phyloP scores from a whole-genome alignment of 2,329 filamentous ascomycete species.

The Lachnellula arida region DNA sequence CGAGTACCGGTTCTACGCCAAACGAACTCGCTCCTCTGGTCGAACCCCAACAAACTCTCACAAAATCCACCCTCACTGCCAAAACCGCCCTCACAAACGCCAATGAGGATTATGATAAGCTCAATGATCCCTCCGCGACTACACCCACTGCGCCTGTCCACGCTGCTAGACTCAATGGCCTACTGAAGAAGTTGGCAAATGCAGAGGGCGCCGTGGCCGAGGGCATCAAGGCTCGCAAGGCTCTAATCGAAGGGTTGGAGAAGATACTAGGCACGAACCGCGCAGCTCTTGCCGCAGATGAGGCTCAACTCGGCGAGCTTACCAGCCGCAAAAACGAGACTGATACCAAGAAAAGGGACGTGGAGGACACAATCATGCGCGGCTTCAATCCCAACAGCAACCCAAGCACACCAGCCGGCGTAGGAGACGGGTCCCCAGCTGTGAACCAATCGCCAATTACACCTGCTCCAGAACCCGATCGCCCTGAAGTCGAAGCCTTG shows the following conservation, averaged over 20 bases:
- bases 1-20: slow-evolving; percentile 56
- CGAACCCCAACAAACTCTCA: slow-evolving; percentile 65
- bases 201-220: slow-evolving; percentile 88
- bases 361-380: slow-evolving; percentile 87
- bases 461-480: slow-evolving; percentile 55
- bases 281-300: slow-evolving; percentile 63
- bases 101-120: slow-evolving; percentile 77
- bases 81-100: slow-evolving; percentile 66
- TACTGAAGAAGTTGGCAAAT: slow-evolving; percentile 83
- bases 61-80: slow-evolving; percentile 65
- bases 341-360: slow-evolving; percentile 78
- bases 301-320: slow-evolving; percentile 60
- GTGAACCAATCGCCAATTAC: slow-evolving; percentile 36
- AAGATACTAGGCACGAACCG: slow-evolving; percentile 74
- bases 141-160: slow-evolving; percentile 83
- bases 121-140: slow-evolving; percentile 64
- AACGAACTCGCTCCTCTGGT: slow-evolving; percentile 74
- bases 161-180: slow-evolving; percentile 79
- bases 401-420: slow-evolving; percentile 44
- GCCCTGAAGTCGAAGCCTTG: slow-evolving; percentile 79
- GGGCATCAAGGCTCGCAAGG: slow-evolving; percentile 77
- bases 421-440: slow-evolving; percentile 37
- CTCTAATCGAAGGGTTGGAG: slow-evolving; percentile 75
- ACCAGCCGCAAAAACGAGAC: slow-evolving; percentile 63
- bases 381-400: slow-evolving; percentile 63